A percentile compares a stretch with the other conserved stretches of the same genome.
These are phyloP conservation scores for Mangifera indica DNA, from an alignment of 345 rosid species.

Conservation along the genomic window DNA sequence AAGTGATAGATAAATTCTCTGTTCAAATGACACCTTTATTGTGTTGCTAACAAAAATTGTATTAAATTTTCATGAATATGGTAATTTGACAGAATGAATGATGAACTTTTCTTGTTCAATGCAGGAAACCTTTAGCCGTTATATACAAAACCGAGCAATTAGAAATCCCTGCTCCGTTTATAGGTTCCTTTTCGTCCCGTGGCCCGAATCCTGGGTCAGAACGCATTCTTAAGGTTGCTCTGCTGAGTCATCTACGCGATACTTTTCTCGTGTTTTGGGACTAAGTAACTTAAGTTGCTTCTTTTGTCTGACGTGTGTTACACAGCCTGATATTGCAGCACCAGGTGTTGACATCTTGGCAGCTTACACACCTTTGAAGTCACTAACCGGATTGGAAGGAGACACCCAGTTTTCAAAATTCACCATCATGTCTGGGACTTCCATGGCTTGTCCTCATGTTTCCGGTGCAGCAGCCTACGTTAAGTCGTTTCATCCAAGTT, in stretches of 20 bases:
- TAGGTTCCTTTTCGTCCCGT: constrained; percentile 87
- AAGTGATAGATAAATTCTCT: constrained; percentile 33
- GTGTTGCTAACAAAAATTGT: not conserved
- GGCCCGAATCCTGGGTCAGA: constrained; percentile 81
- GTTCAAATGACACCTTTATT: not conserved
- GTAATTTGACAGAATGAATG: not conserved
- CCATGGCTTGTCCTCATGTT: constrained; percentile 91
- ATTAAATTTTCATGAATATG: not conserved
- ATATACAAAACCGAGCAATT: constrained; percentile 57
- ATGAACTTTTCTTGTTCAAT: not conserved
- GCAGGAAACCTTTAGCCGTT: constrained; percentile 74
- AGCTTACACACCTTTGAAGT: constrained; percentile 64
- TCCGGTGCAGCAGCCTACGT: constrained; percentile 76
- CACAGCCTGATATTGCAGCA: constrained; percentile 88
- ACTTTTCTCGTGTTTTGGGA: too few species aligned
- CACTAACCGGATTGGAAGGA: constrained; percentile 81
- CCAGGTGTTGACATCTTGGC: constrained; percentile 70
- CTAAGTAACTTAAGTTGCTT: too few species aligned
- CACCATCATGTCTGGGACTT: constrained; percentile 82
- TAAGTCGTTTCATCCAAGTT: constrained; percentile 82
- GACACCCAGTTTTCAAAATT: constrained; percentile 75
- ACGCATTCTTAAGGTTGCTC: constrained; percentile 65
- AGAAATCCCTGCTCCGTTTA: constrained; percentile 59
- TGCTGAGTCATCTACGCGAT: not conserved
- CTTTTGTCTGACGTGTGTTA: not conserved